These are phyloP conservation scores for Saturnispora diversa DNA, from an alignment of 805 yeast genomes.

Conservation along the genomic window DNA sequence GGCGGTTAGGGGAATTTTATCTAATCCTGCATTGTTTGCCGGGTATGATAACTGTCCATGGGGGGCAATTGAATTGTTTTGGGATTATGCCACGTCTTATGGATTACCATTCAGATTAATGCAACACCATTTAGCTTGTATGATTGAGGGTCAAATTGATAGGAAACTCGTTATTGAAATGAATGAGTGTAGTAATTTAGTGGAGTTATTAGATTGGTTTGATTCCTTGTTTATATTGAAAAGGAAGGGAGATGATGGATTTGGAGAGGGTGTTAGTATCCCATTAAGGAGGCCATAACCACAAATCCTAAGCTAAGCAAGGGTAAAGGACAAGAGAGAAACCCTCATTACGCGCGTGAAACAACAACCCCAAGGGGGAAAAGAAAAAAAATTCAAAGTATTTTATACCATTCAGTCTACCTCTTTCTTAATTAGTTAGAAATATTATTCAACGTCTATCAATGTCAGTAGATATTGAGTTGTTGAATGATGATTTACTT, in stretches of 20 bases:
- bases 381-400: no score
- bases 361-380: no score
- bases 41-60: constrained; percentile 75
- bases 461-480: no score
- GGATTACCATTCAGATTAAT: constrained; percentile 79
- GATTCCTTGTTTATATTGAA: constrained; percentile 60
- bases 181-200: constrained; percentile 50
- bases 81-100: constrained; percentile 68
- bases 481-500: not conserved
- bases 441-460: not conserved
- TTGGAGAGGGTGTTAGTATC: constrained; percentile 39
- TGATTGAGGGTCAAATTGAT: constrained; percentile 55
- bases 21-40: constrained; percentile 82
- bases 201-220: constrained; percentile 75
- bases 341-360: constrained; percentile 2
- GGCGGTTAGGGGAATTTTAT: constrained; percentile 85
- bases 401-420: no score
- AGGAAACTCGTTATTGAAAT: constrained; percentile 47
- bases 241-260: constrained; percentile 61
- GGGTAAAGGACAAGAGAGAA: not conserved
- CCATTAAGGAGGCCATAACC: constrained; percentile 15
- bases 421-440: not conserved
- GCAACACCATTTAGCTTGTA: constrained; percentile 84
- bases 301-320: constrained; percentile 6
- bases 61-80: constrained; percentile 79